These are phyloP conservation scores for Malus hybrid DNA, from an alignment of 331 rosid species.

Conservation along the genomic window DNA sequence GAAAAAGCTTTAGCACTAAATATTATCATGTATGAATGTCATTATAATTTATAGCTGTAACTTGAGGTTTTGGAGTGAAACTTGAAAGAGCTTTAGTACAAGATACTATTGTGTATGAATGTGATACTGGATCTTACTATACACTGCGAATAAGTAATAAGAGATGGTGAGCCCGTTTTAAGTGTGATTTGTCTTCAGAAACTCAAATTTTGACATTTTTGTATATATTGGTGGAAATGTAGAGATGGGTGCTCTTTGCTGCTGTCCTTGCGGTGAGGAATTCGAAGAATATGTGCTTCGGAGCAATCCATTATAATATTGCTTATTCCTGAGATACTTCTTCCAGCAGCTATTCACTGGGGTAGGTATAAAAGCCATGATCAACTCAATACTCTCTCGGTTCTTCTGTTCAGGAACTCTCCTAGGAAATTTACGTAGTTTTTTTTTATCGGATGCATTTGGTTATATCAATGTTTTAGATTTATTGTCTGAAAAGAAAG, in stretches of 20 bases:
- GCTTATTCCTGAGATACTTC: slow-evolving; percentile 24
- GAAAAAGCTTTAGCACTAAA: background rate
- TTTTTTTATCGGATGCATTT: background rate
- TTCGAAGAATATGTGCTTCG: slow-evolving; percentile 23
- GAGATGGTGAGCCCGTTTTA: background rate
- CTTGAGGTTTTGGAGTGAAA: too few relatives aligned
- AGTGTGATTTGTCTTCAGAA: background rate
- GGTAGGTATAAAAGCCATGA: slow-evolving; percentile 6
- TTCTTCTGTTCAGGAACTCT: background rate
- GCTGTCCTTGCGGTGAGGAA: slow-evolving; percentile 30
- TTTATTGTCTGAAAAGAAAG: background rate
- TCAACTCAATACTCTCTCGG: background rate
- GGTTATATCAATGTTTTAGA: background rate
- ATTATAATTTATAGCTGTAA: too few relatives aligned
- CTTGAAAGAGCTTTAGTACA: background rate
- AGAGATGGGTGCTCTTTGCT: slow-evolving; percentile 34
- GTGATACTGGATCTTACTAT: background rate
- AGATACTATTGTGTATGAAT: background rate
- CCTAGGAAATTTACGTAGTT: background rate
- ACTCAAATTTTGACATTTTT: background rate
- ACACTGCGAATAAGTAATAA: background rate
- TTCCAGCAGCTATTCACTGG: slow-evolving; percentile 20
- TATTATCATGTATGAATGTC: background rate
- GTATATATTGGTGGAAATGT: background rate
- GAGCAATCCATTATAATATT: slow-evolving; percentile 16